These are phyloP conservation scores for Westerdykella ornata DNA, from an alignment of 2,329 filamentous ascomycete species.

Conservation along the genomic window DNA sequence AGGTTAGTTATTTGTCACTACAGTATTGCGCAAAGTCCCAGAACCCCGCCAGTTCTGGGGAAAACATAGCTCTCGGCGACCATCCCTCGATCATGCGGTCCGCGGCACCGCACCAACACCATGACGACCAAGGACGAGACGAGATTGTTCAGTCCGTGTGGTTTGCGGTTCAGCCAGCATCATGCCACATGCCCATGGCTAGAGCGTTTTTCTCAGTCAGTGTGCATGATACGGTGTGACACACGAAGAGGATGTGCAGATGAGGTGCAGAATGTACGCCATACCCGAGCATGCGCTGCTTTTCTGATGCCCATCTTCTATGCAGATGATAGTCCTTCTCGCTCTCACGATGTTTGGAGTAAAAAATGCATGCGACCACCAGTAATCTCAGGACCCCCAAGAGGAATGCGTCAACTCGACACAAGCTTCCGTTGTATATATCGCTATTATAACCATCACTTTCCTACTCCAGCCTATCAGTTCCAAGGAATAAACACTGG, in stretches of 20 bases:
- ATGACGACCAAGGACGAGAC: slow-evolving; percentile 10
- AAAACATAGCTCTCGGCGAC: slow-evolving; percentile 2
- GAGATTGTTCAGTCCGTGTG: slow-evolving; percentile 6
- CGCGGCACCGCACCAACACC: slow-evolving; percentile 2
- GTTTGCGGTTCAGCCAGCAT: slow-evolving; percentile 17
- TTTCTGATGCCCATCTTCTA: too few species aligned
- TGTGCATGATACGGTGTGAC: slow-evolving; percentile 3
- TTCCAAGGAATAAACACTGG: too few species aligned
- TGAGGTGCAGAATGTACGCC: slow-evolving; percentile 10
- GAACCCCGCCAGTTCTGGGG: background rate
- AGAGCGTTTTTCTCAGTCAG: background rate
- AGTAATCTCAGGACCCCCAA: too few species aligned
- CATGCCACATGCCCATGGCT: slow-evolving; percentile 8
- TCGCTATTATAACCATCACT: too few species aligned
- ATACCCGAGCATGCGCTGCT: slow-evolving; percentile 1
- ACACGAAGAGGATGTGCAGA: background rate
- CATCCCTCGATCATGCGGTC: slow-evolving; percentile 3
- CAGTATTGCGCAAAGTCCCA: too few species aligned
- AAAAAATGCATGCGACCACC: too few species aligned
- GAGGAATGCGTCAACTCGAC: too few species aligned
- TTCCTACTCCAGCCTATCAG: too few species aligned
- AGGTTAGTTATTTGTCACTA: slow-evolving; percentile 20
- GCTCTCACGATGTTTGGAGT: too few species aligned
- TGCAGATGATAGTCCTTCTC: too few species aligned
- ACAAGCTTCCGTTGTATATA: too few species aligned